These are phyloP conservation scores for Aeschynomene evenia DNA, from an alignment of 306 rosid species.

Conservation along the genomic window DNA sequence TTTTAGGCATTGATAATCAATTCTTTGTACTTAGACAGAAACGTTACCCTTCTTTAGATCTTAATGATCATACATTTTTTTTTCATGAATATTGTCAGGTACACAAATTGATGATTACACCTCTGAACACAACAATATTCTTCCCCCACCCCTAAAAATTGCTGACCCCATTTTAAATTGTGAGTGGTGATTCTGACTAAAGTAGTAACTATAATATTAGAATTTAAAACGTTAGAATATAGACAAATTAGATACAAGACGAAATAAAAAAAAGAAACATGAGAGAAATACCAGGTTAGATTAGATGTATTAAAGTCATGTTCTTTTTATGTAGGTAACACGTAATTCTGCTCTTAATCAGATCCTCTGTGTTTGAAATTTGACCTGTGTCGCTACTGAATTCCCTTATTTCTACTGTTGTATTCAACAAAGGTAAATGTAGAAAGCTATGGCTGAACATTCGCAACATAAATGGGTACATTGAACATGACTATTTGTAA, in stretches of 20 bases:
- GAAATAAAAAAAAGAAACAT: neutral
- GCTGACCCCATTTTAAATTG: too few species aligned
- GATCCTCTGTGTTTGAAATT: neutral
- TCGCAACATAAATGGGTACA: neutral
- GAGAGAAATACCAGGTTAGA: neutral
- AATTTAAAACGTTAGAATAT: neutral
- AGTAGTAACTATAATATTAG: too few species aligned
- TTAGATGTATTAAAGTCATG: neutral
- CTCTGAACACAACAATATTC: neutral
- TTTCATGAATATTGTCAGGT: neutral
- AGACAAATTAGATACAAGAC: neutral
- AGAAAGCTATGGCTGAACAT: slow-evolving; percentile 3
- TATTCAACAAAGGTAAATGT: slow-evolving; percentile 12
- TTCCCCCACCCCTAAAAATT: neutral
- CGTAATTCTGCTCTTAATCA: neutral
- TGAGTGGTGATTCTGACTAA: too few species aligned
- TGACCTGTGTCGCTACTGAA: neutral
- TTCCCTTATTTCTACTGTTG: neutral
- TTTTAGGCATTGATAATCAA: too few species aligned
- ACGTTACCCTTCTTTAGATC: neutral
- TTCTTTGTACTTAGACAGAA: too few species aligned
- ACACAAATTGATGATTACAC: neutral
- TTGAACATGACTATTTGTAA: slow-evolving; percentile 20
- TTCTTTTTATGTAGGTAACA: neutral
- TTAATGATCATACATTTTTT: neutral